Evolutionary conservation across 2,329 filamentous ascomycete species (phyloP), one percentile per base, ranked within the genome.

Genomic region (Exophiala spinifera): DNA sequence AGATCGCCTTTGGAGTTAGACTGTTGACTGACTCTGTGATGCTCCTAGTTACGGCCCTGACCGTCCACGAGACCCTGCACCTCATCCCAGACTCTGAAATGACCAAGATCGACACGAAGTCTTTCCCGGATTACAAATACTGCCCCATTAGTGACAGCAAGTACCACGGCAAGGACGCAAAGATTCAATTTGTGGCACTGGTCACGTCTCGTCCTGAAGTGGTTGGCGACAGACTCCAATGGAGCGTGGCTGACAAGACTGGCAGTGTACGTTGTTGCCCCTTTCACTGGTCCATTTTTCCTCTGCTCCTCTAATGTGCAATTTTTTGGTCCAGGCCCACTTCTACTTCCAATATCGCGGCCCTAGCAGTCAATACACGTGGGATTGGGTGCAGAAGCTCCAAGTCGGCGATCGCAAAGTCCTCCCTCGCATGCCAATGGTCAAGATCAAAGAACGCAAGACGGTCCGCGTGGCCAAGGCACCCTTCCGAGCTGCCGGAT

Each of bases 341-440:
- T 64, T 64, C 61, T 63, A 61, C 53, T 64, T 63, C 55, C 50
- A 61, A 51, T 59, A 61, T 45, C 60, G 61, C 39, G 62, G 57
- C 13, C 20, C 37, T 2, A 17, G 31, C 31, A 58, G 49, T 20
- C 57, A 63, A 28, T 57, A 59, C 33, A 63, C 63, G 1, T 64
- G 63, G 63, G 57, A 64, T 48, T 63, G 58, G 61, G 56, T 58
- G 2, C 52, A 55, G 2, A 37, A 19, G 3, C 52, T 63, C 40
- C 43, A 63, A 47, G 56, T 61, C 1, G 63, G 63, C 28, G 55
- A 64, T 13, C 52, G 61, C 37, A 50, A 31, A 40, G 48, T 49
- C n/a, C 51, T 64, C 11, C 61, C 60, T 11, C 58, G 61, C 34
- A 61, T 61, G 60, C 57, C 57, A 3, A 56, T 53, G 43, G 53